Conservation (phyloP, 1,284 basidiomycete genomes). For the Pseudozyma hubeiensis region DNA sequence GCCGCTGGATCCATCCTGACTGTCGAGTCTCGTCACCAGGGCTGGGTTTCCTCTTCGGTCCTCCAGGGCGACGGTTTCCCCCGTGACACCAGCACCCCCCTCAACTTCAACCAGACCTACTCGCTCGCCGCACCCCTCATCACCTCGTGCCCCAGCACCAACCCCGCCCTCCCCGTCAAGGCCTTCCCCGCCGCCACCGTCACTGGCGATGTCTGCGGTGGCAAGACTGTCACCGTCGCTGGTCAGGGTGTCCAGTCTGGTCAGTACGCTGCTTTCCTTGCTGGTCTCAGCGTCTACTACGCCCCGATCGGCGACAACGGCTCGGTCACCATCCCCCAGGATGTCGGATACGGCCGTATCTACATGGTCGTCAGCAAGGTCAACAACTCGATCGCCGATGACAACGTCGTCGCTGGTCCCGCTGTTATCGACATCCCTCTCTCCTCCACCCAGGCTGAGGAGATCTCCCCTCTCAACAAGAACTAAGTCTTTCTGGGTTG, state of each 20-base stretch:
- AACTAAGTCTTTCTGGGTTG: not conserved
- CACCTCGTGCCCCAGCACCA: conserved; percentile 72
- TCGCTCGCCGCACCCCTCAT: conserved; percentile 70
- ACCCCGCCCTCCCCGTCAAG: conserved; percentile 71
- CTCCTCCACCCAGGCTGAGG: conserved; percentile 38
- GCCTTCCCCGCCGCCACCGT: conserved; percentile 70
- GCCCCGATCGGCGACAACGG: conserved; percentile 54
- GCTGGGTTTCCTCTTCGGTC: conserved; percentile 54
- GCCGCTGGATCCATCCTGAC: conserved; percentile 60
- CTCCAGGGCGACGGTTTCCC: conserved; percentile 52
- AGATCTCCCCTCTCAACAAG: conserved; percentile 23
- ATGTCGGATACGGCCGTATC: conserved; percentile 69
- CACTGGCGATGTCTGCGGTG: conserved; percentile 39
- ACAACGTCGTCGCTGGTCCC: conserved; percentile 72
- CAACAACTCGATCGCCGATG: conserved; percentile 68
- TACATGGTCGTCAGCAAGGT: conserved; percentile 70
- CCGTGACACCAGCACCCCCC: conserved; percentile 72
- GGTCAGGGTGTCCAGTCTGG: conserved; percentile 63
- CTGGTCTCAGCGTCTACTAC: conserved; percentile 67
- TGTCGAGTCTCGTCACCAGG: conserved; percentile 53
- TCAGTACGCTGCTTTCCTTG: conserved; percentile 70
- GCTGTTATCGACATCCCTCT: conserved; percentile 69
- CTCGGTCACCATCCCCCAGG: conserved; percentile 68
- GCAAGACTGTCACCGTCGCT: conserved; percentile 64
- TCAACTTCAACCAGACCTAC: conserved; percentile 69